Conservation (phyloP, 129 eudicot species). For the Artemisia annua region DNA sequence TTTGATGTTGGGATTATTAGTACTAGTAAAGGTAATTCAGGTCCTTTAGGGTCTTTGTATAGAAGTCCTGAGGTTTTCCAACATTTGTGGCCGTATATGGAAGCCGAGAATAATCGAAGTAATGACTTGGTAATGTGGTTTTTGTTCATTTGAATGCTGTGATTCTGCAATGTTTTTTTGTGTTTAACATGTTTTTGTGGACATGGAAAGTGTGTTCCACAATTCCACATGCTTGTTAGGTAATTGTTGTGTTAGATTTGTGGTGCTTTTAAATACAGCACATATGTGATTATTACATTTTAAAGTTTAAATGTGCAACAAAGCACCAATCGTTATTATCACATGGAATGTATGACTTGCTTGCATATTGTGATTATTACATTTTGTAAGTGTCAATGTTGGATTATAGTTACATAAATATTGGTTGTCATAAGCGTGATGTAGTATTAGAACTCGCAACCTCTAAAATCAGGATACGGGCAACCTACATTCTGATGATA, state of each 20-base stretch:
- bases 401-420: neutral
- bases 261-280: neutral
- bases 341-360: constrained; percentile 8
- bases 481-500: constrained; percentile 9
- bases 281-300: too few relatives aligned
- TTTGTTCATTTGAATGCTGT: constrained; percentile 6
- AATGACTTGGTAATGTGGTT: constrained; percentile 48
- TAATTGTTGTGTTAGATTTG: neutral
- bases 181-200: constrained; percentile 5
- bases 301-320: too few relatives aligned
- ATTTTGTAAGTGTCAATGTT: constrained; percentile 6
- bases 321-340: too few relatives aligned
- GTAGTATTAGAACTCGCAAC: neutral
- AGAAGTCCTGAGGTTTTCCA: constrained; percentile 80
- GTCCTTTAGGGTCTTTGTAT: constrained; percentile 71
- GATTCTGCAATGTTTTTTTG: constrained; percentile 2
- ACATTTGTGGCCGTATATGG: constrained; percentile 81
- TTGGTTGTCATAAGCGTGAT: neutral
- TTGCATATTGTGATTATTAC: neutral
- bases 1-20: constrained; percentile 48
- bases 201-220: constrained; percentile 20
- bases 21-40: constrained; percentile 28
- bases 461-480: neutral
- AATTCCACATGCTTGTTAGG: constrained; percentile 6
- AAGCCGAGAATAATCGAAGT: constrained; percentile 60